phyloP scores from a whole-genome alignment of 495 filamentous ascomycete species.

The Zalerion maritima region DNA sequence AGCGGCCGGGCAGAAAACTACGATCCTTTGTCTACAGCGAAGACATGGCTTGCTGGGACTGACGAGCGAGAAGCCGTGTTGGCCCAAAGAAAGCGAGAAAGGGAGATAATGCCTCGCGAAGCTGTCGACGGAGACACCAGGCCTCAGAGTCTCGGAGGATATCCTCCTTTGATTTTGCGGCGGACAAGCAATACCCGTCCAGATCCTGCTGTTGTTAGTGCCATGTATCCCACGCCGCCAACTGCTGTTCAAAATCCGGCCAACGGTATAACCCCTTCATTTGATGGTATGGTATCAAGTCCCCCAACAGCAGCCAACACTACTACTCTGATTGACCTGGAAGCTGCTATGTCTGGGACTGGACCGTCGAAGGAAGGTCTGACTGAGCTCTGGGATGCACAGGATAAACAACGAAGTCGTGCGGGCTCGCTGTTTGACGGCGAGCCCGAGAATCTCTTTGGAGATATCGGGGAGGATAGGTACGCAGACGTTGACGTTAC shows the following conservation, averaged over 20 bases:
- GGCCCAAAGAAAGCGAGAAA: slow-evolving; percentile 36
- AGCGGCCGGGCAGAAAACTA: slow-evolving; percentile 12
- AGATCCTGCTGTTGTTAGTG: slow-evolving; percentile 38
- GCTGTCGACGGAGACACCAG: slow-evolving; percentile 21
- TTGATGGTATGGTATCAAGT: slow-evolving; percentile 32
- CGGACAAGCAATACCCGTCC: slow-evolving; percentile 35
- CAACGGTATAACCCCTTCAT: slow-evolving; percentile 31
- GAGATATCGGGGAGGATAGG: slow-evolving; percentile 55
- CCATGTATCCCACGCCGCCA: slow-evolving; percentile 80
- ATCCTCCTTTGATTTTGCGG: slow-evolving; percentile 29
- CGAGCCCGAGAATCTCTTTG: slow-evolving; percentile 52
- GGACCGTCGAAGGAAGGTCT: slow-evolving; percentile 11
- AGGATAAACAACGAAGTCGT: slow-evolving; percentile 25
- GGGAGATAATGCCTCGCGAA: slow-evolving; percentile 32
- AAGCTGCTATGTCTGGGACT: slow-evolving; percentile 11
- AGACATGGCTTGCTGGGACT: slow-evolving; percentile 47
- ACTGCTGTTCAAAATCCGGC: slow-evolving; percentile 45
- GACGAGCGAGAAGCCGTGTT: slow-evolving; percentile 32
- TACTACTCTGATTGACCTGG: slow-evolving; percentile 12
- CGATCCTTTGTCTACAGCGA: slow-evolving; percentile 53
- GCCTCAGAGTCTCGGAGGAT: slow-evolving; percentile 17
- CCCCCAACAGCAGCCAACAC: slow-evolving; percentile 23
- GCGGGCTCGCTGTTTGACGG: slow-evolving; percentile 16
- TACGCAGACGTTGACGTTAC: slow-evolving; percentile 74
- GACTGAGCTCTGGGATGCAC: slow-evolving; percentile 18